Evolutionary conservation across 2,329 filamentous ascomycete genomes (phyloP).

Genomic region (Aquanectria penicillioides): DNA sequence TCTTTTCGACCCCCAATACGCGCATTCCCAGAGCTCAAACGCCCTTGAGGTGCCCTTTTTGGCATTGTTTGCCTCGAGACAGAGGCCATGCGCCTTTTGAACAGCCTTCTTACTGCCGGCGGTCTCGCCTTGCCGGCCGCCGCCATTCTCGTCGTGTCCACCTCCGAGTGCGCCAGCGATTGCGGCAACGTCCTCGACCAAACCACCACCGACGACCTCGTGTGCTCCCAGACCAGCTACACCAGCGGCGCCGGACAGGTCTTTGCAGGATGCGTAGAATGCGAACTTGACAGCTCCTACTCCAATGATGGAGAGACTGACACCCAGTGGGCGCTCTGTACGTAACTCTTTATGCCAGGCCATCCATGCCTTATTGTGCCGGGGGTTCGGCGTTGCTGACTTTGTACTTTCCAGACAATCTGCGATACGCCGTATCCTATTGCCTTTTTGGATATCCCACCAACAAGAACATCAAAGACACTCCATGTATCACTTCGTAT

Average conservation of each 20-base stretch:
- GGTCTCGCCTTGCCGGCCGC: slow-evolving; percentile 27
- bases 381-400: slow-evolving; percentile 24
- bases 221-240: slow-evolving; percentile 57
- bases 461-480: slow-evolving; percentile 55
- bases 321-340: slow-evolving; percentile 65
- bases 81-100: neutral
- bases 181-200: slow-evolving; percentile 64
- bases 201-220: slow-evolving; percentile 58
- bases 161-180: slow-evolving; percentile 59
- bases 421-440: slow-evolving; percentile 64
- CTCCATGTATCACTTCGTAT: slow-evolving; percentile 64
- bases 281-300: slow-evolving; percentile 62
- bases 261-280: slow-evolving; percentile 62
- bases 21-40: no score
- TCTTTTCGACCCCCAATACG: no score
- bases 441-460: slow-evolving; percentile 64
- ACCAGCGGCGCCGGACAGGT: slow-evolving; percentile 55
- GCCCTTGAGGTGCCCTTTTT: no score
- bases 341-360: slow-evolving; percentile 42
- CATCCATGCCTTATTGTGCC: neutral
- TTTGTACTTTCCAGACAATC: slow-evolving; percentile 57
- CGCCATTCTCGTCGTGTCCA: slow-evolving; percentile 55
- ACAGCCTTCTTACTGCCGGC: slow-evolving; percentile 7
- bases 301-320: slow-evolving; percentile 59
- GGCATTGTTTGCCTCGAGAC: no score